A percentile compares a stretch with the other conserved stretches of the same genome.
Conservation (phyloP, 441 rosid species). For the Eruca vesicaria region DNA sequence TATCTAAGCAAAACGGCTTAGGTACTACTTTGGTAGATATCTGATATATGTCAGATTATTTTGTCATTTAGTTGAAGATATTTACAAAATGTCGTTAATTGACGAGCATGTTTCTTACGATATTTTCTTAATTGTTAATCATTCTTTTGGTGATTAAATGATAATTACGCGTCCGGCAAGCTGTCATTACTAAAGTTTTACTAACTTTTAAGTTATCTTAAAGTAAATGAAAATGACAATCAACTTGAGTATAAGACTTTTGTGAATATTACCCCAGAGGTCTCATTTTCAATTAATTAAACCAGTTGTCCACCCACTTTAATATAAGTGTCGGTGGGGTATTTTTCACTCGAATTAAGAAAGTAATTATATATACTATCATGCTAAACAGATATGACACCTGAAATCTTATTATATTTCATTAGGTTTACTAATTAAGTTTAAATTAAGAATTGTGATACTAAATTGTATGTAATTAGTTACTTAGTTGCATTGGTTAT, state of each 20-base stretch:
- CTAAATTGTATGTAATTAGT: background rate
- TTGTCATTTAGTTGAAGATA: background rate
- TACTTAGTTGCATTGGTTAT: background rate
- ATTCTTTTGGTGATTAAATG: background rate
- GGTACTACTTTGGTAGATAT: background rate
- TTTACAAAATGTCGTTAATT: background rate
- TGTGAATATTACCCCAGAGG: background rate
- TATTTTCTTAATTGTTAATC: background rate
- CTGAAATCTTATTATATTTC: background rate
- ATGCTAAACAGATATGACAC: background rate
- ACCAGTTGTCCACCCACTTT: background rate
- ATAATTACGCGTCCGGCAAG: conserved; percentile 17
- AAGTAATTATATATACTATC: background rate
- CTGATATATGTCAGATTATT: background rate
- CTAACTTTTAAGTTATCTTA: conserved; percentile 3
- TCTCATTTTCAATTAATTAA: background rate
- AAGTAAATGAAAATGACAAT: background rate
- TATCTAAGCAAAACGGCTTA: conserved; percentile 16
- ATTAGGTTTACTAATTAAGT: background rate
- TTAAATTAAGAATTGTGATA: background rate
- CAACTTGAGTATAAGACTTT: background rate
- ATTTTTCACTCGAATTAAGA: background rate
- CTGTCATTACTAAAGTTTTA: background rate
- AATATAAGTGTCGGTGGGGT: background rate
- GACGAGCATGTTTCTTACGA: background rate